A percentile compares a stretch with the other conserved stretches of the same genome.
These are phyloP conservation scores for Fusarium chlamydosporum DNA, from an alignment of 2,329 filamentous ascomycete genomes.

Conservation along the genomic window DNA sequence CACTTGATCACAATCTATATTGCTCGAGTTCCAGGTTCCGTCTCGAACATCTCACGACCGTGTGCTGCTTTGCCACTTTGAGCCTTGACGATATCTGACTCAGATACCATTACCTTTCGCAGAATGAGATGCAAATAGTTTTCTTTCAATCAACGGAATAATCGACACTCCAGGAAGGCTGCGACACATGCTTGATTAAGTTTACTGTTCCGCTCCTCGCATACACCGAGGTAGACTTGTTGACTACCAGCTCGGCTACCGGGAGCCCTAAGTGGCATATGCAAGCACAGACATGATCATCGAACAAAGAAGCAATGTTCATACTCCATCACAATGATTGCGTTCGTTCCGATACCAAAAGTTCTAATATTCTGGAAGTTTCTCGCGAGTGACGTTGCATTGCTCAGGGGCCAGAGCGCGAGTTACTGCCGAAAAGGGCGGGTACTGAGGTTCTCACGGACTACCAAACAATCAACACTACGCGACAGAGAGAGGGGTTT, in stretches of 20 bases:
- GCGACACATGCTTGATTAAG: conserved; percentile 7
- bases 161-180: not conserved
- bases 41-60: conserved; percentile 17
- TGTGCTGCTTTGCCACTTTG: conserved; percentile 38
- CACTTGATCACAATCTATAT: conserved; percentile 2
- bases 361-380: not conserved
- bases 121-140: not conserved
- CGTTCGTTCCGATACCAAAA: not conserved
- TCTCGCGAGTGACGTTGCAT: conserved; percentile 10
- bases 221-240: conserved; percentile 1
- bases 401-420: conserved; percentile 32
- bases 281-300: conserved; percentile 14
- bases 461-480: conserved; percentile 19
- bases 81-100: conserved; percentile 41
- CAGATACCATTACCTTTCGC: conserved; percentile 30
- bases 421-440: conserved; percentile 33
- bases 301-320: conserved; percentile 5
- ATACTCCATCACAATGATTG: not conserved
- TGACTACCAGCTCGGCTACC: conserved; percentile 21
- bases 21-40: conserved; percentile 30
- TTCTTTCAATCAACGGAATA: not conserved
- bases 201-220: conserved; percentile 13
- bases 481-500: not conserved
- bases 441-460: conserved; percentile 31
- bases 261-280: conserved; percentile 9